Conservation (phyloP, 768 basidiomycete genomes). For the Boletales sp. region DNA sequence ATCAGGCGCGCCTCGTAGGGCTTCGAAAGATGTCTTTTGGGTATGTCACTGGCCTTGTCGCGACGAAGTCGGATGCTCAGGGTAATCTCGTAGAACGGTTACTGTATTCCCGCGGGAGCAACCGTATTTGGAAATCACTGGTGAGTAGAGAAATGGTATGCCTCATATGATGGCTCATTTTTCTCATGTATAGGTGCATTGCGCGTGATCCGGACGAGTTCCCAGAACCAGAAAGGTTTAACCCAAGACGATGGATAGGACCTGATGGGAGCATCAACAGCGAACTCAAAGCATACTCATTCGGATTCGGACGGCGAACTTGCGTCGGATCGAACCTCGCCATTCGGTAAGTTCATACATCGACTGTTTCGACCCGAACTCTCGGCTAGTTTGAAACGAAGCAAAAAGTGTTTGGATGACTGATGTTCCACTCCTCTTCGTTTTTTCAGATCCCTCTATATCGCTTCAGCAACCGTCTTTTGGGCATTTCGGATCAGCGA, state of each 20-base stretch:
- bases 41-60: conserved; percentile 4
- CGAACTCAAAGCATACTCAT: conserved; percentile 48
- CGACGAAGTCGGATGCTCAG: neutral
- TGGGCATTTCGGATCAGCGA: conserved; percentile 57
- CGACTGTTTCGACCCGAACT: neutral
- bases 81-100: conserved; percentile 26
- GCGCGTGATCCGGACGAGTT: conserved; percentile 24
- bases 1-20: conserved; percentile 22
- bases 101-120: conserved; percentile 33
- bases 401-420: neutral
- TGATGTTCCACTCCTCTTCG: neutral
- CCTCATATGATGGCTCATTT: neutral
- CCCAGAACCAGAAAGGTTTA: conserved; percentile 44
- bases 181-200: conserved; percentile 14
- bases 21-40: conserved; percentile 25
- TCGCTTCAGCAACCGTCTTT: conserved; percentile 58
- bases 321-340: conserved; percentile 25
- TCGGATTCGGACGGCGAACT: conserved; percentile 48
- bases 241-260: conserved; percentile 53
- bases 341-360: conserved; percentile 15
- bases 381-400: neutral
- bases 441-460: conserved; percentile 49
- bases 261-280: conserved; percentile 42
- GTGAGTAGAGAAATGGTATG: conserved; percentile 5
- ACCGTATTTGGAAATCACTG: conserved; percentile 32